Base-by-base conservation (phyloP, 2,329 filamentous ascomycete genomes). In the Lecanicillium sp. region DNA sequence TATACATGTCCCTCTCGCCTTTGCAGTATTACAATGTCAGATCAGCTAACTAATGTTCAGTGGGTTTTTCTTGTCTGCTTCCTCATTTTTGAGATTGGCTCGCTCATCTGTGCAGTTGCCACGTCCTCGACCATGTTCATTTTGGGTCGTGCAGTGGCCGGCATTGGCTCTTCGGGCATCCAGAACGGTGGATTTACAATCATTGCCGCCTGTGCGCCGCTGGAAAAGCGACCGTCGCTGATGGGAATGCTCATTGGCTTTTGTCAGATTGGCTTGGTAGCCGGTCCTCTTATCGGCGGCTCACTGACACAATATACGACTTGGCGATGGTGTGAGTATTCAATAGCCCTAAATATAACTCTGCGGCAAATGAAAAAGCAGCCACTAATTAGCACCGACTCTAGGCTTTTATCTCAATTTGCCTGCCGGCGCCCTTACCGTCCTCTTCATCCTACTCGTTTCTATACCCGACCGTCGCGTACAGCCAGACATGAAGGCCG, bases 261-360 rank as follows among this genome's bases (percentile, higher is more conserved):
- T 19, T 52, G 56, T 4, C 65, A 69, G 33, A 47, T 73, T 9
- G 69, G 67, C 2, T 49, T 68, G n/a, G 58, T 64, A 1, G 40
- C 58, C 1, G 73, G 71, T 0, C 71, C 71, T 2, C 46, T 75
- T 6, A 47, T 71, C 16, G 68, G 68, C 15, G 63, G 67, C 39
- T 50, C 54, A 12, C 55, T 65, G n/a, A 63, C 60, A 2, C 46
- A 54, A 9, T 56, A 57, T 31, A 41, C 52, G 1, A 58, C 54
- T 0, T 69, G 65, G 65, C 52, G 64, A n/a, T 67, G 64, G 63
- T 64, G 60, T 57, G 46, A 47, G 53, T 49, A n/a, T n/a, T 2
- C 8, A 13, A 5, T 4, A n/a, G n/a, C n/a, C n/a, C n/a, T n/a
- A n/a, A n/a, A n/a, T n/a, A n/a, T n/a, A n/a, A n/a, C n/a, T n/a